Conservation (phyloP, 257 asterid species). For the Cynanchum wilfordii region DNA sequence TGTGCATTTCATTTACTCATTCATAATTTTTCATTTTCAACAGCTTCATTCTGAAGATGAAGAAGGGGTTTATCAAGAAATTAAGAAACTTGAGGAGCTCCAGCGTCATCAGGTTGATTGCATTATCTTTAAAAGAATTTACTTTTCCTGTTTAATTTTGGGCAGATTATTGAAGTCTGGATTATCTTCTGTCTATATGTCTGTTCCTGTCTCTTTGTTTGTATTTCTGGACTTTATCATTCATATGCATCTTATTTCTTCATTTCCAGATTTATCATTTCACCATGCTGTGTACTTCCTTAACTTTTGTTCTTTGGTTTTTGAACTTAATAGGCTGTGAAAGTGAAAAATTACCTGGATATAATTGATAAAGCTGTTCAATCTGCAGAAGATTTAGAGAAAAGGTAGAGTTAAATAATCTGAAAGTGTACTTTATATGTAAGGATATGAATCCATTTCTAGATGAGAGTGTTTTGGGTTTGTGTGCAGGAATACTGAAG, state of each 20-base stretch:
- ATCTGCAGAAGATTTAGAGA: conserved; percentile 11
- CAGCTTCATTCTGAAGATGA: conserved; percentile 17
- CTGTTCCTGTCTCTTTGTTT: background rate
- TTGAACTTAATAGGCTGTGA: conserved; percentile 2
- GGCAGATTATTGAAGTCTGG: background rate
- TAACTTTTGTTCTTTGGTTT: background rate
- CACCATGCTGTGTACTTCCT: background rate
- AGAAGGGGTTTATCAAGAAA: conserved; percentile 11
- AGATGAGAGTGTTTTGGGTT: background rate
- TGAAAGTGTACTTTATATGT: background rate
- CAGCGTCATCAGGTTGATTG: conserved; percentile 13
- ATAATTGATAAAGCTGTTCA: conserved; percentile 17
- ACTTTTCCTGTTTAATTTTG: background rate
- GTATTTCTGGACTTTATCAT: background rate
- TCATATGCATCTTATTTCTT: background rate
- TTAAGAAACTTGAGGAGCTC: conserved; percentile 7
- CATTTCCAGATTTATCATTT: background rate
- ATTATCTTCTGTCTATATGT: background rate
- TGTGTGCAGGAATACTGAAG: conserved; percentile 20
- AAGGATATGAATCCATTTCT: background rate
- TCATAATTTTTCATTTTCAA: conserved; percentile 1
- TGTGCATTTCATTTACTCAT: background rate
- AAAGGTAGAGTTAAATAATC: conserved; percentile 10
- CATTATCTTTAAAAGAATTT: background rate
- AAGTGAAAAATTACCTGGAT: conserved; percentile 2